Base-by-base conservation (phyloP, 164 flowering plant genomes). In the Piper longum region DNA sequence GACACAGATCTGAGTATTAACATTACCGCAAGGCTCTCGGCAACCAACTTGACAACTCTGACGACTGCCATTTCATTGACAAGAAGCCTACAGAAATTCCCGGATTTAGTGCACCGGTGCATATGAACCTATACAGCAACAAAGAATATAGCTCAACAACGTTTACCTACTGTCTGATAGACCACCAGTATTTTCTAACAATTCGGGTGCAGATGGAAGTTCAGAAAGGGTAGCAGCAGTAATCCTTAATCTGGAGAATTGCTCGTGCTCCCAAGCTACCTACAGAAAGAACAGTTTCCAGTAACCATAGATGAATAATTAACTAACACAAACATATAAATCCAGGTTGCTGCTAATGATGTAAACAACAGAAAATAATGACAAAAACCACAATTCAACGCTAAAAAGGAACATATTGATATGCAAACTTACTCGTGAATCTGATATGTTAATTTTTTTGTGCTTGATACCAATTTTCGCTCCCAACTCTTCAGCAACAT, bases 191-290 rank as follows among this genome's bases (percentile, higher is more conserved):
- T 80, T 82, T 67, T 88, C 85, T 60, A 93, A 72, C 63, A 88
- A 70, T 61, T 80, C 87, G 55, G 99, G 96, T 36, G 97, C 88
- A 70, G 69, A 71, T 66, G 96, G 81, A 41, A 85, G 91, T 69
- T 71, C 86, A 67, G 99, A 93, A 62, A 93, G 83, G 13, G 99
- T 90, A 64, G 81, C 88, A 64, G 97, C 99, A 62, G 99, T 90
- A 17, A 90, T 79, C 77, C 95, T 87, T 52, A 78, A 77, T 76
- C 93, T 83, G 62, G 99, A 93, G 77, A 93, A 93, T 63, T 93
- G 99, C 71, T 93, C 99, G 79, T 93, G 99, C 86, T 93, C 97
- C 99, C 97, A 93, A 65, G 99, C 96, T 77, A 93, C 99, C 99
- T 93, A 78, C 73, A 83, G 63, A 71, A 78, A 26, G 45, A 59